Conservation (phyloP, 1,284 basidiomycete species). For the Anthracocystis setariae region DNA sequence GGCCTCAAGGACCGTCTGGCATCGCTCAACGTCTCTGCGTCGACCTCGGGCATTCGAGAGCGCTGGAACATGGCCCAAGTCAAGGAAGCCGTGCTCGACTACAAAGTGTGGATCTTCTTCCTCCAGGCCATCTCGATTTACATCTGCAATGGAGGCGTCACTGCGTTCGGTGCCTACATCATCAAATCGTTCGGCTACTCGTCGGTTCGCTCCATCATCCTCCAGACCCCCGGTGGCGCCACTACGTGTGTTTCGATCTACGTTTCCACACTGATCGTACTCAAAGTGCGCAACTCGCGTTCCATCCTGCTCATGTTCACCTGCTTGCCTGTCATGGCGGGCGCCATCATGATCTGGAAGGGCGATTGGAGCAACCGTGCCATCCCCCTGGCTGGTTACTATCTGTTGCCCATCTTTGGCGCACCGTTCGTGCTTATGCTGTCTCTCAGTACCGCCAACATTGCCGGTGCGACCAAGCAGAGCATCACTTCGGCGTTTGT, state of each 20-base stretch:
- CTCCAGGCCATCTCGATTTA: constrained; percentile 69
- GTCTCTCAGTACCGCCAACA: constrained; percentile 69
- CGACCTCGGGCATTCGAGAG: constrained; percentile 35
- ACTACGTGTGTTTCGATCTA: constrained; percentile 70
- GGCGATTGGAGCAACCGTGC: constrained; percentile 69
- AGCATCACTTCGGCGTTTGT: constrained; percentile 68
- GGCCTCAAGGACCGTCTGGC: constrained; percentile 36
- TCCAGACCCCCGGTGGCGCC: constrained; percentile 68
- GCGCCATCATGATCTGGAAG: constrained; percentile 70
- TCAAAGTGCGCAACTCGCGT: constrained; percentile 67
- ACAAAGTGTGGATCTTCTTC: constrained; percentile 70
- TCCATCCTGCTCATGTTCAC: constrained; percentile 69
- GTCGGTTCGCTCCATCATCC: constrained; percentile 69
- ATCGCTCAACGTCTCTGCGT: constrained; percentile 37
- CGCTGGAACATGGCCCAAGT: constrained; percentile 68
- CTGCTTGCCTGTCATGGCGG: constrained; percentile 71
- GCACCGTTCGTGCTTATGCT: constrained; percentile 71
- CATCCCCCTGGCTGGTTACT: constrained; percentile 71
- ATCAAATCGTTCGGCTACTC: constrained; percentile 70
- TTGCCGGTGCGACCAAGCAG: constrained; percentile 71
- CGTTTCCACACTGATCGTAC: constrained; percentile 69
- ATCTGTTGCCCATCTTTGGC: constrained; percentile 70
- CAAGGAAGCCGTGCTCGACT: constrained; percentile 69
- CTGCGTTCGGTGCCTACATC: constrained; percentile 71
- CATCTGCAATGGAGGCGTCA: constrained; percentile 69